Percentiles rank a stretch among this genome's conserved stretches.
These are phyloP conservation scores for Cystofilobasidium ferigula DNA, from an alignment of 768 basidiomycete genomes.

Conservation along the genomic window DNA sequence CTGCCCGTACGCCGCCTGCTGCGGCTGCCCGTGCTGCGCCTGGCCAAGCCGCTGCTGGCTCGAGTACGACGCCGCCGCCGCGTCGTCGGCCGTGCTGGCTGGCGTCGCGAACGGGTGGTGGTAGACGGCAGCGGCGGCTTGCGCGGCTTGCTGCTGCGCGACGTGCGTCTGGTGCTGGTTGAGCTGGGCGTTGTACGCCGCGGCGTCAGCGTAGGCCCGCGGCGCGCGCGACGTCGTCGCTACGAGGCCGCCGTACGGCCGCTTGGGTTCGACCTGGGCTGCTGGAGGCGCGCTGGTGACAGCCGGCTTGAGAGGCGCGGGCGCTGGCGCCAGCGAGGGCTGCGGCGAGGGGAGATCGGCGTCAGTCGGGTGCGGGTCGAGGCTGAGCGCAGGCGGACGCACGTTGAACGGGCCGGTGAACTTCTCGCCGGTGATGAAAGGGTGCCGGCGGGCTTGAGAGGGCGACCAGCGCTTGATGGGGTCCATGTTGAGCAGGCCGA, in stretches of 20 bases:
- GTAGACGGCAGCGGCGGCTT: conserved; percentile 42
- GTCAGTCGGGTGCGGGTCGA: background rate
- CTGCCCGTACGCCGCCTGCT: conserved; percentile 27
- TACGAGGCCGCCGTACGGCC: conserved; percentile 85
- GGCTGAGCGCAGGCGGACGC: conserved; percentile 17
- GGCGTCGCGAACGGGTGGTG: conserved; percentile 79
- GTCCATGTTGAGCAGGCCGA: conserved; percentile 84
- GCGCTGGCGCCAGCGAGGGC: background rate
- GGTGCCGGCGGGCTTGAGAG: conserved; percentile 87
- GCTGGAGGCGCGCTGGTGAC: conserved; percentile 22
- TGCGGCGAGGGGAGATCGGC: background rate
- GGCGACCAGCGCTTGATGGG: conserved; percentile 95
- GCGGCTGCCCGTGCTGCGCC: conserved; percentile 28
- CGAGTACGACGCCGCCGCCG: conserved; percentile 18
- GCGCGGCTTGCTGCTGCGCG: conserved; percentile 66
- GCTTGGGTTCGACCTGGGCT: conserved; percentile 49
- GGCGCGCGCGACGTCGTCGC: conserved; percentile 62
- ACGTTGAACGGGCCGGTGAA: conserved; percentile 48
- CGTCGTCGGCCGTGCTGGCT: conserved; percentile 43
- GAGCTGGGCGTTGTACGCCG: conserved; percentile 85
- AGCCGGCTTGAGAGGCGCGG: background rate
- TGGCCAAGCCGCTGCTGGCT: conserved; percentile 19
- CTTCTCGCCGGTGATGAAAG: conserved; percentile 96
- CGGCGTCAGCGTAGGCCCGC: conserved; percentile 80
- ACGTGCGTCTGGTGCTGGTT: conserved; percentile 89